Evolutionary conservation across 2,329 filamentous ascomycete species (phyloP), one percentile per base, ranked within the genome.

Genomic region (Fusarium nematophilum): DNA sequence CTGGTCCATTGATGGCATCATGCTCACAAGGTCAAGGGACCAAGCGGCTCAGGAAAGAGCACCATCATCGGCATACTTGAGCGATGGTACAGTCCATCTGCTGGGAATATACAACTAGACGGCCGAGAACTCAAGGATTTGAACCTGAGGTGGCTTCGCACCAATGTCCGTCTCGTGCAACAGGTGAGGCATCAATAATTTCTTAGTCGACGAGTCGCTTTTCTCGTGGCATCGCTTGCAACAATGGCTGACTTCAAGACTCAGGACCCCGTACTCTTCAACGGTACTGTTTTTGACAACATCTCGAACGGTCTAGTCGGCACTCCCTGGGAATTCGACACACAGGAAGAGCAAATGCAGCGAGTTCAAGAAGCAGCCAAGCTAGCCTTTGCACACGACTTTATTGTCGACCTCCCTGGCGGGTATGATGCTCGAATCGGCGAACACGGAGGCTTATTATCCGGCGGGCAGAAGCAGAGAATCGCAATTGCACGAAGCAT

Each of bases 31-130:
- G 21, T 6, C 4, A 21, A 21, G 21, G 21, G 21, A 21, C 82
- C 86, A 1, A 88, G 85, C 2, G 88, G 88, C 0, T 85, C 81
- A 5, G 88, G 88, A 0, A 91, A 91, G 70, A 88, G 84, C 46
- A 91, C 88, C 0, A 83, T 90, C n/a, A 82, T 90, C 0, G 86
- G 84, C 0, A 72, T 91, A 3, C 73, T 90, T 3, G 85, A 90
- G 67, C 78, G 87, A 13, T 90, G 87, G 86, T 90, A 90, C 66
- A 14, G 29, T n/a, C 49, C 50, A 13, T 29, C 27, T 3, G 73
- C 34, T 3, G 45, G 74, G 0, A 18, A 29, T 9, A 69, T 76
- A 39, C 61, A 46, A n/a, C 49, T 75, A 1, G 72, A 72, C 23
- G 72, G 69, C 3, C 43, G 47, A 3, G 45, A 58, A 1, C 60